A percentile compares a stretch with the other conserved stretches of the same genome.
phyloP scores from a whole-genome alignment of 805 yeast genomes.

The Kuraishia floccosa region DNA sequence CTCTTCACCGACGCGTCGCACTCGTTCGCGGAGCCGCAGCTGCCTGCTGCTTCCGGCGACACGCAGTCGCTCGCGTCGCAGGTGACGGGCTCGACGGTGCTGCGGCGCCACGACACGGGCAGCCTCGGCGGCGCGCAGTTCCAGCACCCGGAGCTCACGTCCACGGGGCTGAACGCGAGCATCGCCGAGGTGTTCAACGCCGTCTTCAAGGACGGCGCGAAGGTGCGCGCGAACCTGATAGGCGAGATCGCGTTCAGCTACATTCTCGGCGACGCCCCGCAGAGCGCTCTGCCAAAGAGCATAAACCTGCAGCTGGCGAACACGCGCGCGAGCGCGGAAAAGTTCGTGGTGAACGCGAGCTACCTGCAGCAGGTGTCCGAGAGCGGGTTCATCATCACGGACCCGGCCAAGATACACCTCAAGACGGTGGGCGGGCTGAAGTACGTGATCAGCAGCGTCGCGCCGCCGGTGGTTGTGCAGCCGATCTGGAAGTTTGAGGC shows the following conservation, averaged over 20 bases:
- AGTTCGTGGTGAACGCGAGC: slow-evolving; percentile 39
- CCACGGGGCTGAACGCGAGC: slow-evolving; percentile 69
- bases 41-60: background rate
- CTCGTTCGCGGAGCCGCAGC: no score
- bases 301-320: slow-evolving; percentile 28
- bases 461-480: slow-evolving; percentile 57
- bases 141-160: slow-evolving; percentile 35
- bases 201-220: slow-evolving; percentile 54
- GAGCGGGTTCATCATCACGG: slow-evolving; percentile 27
- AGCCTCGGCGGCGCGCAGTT: slow-evolving; percentile 22
- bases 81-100: slow-evolving; percentile 26
- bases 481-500: slow-evolving; percentile 89
- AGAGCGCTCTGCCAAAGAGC: slow-evolving; percentile 24
- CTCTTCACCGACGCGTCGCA: no score
- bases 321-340: slow-evolving; percentile 27
- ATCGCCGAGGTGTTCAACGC: slow-evolving; percentile 82
- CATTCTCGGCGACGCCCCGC: slow-evolving; percentile 20
- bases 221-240: slow-evolving; percentile 47
- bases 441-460: slow-evolving; percentile 43
- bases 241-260: slow-evolving; percentile 86
- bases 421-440: slow-evolving; percentile 75
- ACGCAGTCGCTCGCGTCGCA: slow-evolving; percentile 25
- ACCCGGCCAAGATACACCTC: slow-evolving; percentile 39
- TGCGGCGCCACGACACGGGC: slow-evolving; percentile 19
- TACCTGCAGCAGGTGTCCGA: slow-evolving; percentile 35